phyloP scores from a whole-genome alignment of 1,139 yeast genomes.

The Blastobotrys apis region DNA sequence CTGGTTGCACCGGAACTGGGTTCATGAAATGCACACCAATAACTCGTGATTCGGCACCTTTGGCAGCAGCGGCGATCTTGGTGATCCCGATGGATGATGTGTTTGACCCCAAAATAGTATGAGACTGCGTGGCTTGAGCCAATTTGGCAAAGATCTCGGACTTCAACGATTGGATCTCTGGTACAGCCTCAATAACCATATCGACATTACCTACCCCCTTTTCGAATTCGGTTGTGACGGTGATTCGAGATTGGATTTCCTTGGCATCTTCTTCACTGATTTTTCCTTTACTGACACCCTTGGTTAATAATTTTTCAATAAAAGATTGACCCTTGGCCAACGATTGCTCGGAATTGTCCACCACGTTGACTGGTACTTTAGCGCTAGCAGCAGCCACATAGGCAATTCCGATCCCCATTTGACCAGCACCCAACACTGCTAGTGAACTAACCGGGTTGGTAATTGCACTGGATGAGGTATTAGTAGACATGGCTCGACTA shows the following conservation, averaged over 20 bases:
- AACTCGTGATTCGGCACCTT: conserved; percentile 41
- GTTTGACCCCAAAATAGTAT: conserved; percentile 41
- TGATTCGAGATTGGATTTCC: conserved; percentile 31
- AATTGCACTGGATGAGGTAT: conserved; percentile 4
- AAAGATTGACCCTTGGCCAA: conserved; percentile 34
- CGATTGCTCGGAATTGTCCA: conserved; percentile 36
- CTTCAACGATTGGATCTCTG: conserved; percentile 40
- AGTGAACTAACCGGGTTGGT: conserved; percentile 19
- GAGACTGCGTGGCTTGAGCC: conserved; percentile 31
- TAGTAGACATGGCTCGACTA: neutral
- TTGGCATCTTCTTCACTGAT: conserved; percentile 34
- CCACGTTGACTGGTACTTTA: conserved; percentile 36
- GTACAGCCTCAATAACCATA: conserved; percentile 44
- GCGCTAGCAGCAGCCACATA: conserved; percentile 42
- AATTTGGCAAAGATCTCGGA: conserved; percentile 35
- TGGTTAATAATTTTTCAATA: conserved; percentile 37
- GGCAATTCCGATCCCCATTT: conserved; percentile 44
- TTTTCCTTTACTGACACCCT: conserved; percentile 37
- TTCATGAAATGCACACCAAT: conserved; percentile 45
- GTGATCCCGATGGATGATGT: conserved; percentile 44
- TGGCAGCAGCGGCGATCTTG: conserved; percentile 42
- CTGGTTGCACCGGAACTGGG: conserved; percentile 45
- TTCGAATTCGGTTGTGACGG: conserved; percentile 28
- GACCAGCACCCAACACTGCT: conserved; percentile 41
- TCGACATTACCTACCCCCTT: conserved; percentile 33